phyloP scores from a whole-genome alignment of 768 basidiomycete species.

The Mycena belliarum region DNA sequence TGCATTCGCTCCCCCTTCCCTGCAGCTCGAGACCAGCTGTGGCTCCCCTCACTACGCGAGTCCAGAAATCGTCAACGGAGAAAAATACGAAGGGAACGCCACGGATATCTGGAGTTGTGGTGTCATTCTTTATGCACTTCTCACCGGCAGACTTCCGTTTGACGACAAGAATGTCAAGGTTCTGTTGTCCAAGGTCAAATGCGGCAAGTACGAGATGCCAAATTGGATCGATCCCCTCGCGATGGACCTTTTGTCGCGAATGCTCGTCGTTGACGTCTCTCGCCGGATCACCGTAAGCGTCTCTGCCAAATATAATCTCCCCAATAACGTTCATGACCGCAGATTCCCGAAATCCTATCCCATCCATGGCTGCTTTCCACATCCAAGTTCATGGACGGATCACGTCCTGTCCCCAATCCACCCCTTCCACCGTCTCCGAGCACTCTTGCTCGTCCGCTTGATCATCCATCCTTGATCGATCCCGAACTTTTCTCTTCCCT shows the following conservation, averaged over 20 bases:
- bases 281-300: constrained; percentile 76
- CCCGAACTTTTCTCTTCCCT: constrained; percentile 76
- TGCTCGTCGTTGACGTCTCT: constrained; percentile 86
- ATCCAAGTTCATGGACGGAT: constrained; percentile 31
- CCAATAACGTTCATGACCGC: background rate
- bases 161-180: constrained; percentile 84
- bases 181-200: constrained; percentile 84
- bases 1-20: constrained; percentile 83
- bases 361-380: constrained; percentile 81
- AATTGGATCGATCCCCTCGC: constrained; percentile 79
- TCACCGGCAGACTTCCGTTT: constrained; percentile 90
- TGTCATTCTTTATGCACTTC: constrained; percentile 87
- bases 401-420: constrained; percentile 32
- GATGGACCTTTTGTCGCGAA: constrained; percentile 77
- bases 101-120: constrained; percentile 98
- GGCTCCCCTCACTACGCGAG: constrained; percentile 97
- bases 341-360: constrained; percentile 84
- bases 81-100: constrained; percentile 84
- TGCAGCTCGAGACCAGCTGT: constrained; percentile 90
- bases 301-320: background rate
- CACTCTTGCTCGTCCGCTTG: constrained; percentile 68
- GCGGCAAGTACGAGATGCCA: constrained; percentile 85
- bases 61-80: constrained; percentile 93
- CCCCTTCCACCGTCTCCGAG: constrained; percentile 63
- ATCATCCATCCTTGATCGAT: constrained; percentile 71